A percentile compares a stretch with the other conserved stretches of the same genome.
phyloP scores from a whole-genome alignment of 2,329 filamentous ascomycete genomes.

The Aschersonia sp. region DNA sequence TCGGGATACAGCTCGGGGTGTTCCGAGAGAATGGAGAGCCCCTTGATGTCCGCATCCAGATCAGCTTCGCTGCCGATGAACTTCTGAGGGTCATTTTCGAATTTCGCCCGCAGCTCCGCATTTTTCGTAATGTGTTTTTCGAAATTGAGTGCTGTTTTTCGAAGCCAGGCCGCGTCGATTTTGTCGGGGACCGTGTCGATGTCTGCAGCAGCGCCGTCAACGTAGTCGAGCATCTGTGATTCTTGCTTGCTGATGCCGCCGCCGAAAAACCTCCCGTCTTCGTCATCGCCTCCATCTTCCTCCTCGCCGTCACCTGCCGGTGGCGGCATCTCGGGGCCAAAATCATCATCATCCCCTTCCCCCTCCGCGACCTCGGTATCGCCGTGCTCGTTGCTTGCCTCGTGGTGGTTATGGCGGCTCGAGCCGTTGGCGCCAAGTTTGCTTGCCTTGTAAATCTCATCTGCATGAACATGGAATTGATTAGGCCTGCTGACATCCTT shows the following conservation, averaged over 20 bases:
- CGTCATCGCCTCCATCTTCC: constrained; percentile 52
- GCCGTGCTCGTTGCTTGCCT: constrained; percentile 21
- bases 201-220: constrained; percentile 40
- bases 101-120: constrained; percentile 73
- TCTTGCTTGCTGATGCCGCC: constrained; percentile 75
- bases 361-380: constrained; percentile 34
- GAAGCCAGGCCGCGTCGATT: constrained; percentile 72
- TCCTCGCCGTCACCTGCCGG: constrained; percentile 20
- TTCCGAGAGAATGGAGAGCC: constrained; percentile 72
- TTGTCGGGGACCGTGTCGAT: constrained; percentile 43
- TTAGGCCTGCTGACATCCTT: neutral
- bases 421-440: constrained; percentile 32
- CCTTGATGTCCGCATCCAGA: constrained; percentile 76
- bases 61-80: constrained; percentile 82
- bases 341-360: constrained; percentile 34
- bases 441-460: constrained; percentile 48
- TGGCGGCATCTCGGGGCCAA: constrained; percentile 29
- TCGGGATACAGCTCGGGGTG: constrained; percentile 72
- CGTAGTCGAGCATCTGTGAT: constrained; percentile 72
- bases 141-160: constrained; percentile 66
- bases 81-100: constrained; percentile 64
- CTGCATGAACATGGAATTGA: constrained; percentile 16
- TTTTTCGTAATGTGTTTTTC: constrained; percentile 88
- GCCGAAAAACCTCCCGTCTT: constrained; percentile 91
- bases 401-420: constrained; percentile 26